phyloP scores from a whole-genome alignment of 352 stramenopile genomes.

The Globisporangium okanoganense region DNA sequence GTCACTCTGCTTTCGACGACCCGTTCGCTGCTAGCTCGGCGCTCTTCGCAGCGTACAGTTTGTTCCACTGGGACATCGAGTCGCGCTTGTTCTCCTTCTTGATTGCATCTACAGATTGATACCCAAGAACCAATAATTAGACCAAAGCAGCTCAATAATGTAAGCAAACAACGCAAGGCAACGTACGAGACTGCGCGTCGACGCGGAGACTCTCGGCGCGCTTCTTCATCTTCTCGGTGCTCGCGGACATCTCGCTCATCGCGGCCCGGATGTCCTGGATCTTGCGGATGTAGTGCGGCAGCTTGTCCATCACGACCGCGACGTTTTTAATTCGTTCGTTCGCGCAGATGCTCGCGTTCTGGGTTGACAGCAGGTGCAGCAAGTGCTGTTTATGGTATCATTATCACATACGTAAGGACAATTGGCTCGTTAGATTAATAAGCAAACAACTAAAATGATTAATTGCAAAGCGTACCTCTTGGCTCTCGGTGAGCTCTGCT shows the following conservation, averaged over 20 bases:
- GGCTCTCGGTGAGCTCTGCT: constrained; percentile 51
- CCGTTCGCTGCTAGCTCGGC: constrained; percentile 9
- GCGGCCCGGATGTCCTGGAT: constrained; percentile 55
- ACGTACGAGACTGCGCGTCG: constrained; percentile 74
- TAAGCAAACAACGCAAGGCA: background rate
- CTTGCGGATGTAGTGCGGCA: constrained; percentile 66
- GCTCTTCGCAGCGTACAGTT: constrained; percentile 66
- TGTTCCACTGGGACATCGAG: constrained; percentile 72
- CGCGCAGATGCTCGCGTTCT: constrained; percentile 44
- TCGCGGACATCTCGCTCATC: constrained; percentile 56
- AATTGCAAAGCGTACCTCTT: constrained; percentile 22
- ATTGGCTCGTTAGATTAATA: background rate
- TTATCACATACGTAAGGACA: background rate
- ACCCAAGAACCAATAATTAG: background rate
- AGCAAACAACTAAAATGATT: background rate
- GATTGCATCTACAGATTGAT: constrained; percentile 49
- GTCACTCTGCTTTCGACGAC: background rate
- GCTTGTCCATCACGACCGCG: constrained; percentile 60
- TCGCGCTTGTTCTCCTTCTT: constrained; percentile 81
- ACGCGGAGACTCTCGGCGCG: constrained; percentile 63
- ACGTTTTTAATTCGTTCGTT: constrained; percentile 62
- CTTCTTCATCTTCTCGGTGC: constrained; percentile 68
- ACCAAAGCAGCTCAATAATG: background rate
- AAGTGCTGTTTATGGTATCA: constrained; percentile 32
- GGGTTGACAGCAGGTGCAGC: constrained; percentile 38